phyloP scores from a whole-genome alignment of 192 early-diverging fungal genomes.

The Umbelopsis vinacea region DNA sequence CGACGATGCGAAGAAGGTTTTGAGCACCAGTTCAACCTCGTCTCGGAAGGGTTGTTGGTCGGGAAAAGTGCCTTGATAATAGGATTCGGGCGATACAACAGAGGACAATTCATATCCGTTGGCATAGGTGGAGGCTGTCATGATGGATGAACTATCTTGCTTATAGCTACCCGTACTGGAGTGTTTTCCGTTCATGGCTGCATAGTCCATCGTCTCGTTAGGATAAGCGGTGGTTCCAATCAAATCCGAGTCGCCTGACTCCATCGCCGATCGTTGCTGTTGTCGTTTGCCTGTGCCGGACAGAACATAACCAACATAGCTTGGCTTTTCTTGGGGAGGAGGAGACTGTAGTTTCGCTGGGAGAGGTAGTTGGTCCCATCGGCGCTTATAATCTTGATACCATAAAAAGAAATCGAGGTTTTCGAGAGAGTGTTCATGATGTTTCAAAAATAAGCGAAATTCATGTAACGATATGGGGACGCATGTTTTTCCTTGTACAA shows the following conservation, averaged over 20 bases:
- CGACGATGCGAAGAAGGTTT: slow-evolving; percentile 10
- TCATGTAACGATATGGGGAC: slow-evolving; percentile 22
- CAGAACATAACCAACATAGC: slow-evolving; percentile 11
- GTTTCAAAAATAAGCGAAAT: slow-evolving; percentile 14
- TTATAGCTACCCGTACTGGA: not conserved
- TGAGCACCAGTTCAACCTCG: slow-evolving; percentile 18
- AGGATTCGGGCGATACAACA: not conserved
- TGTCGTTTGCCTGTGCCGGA: not conserved
- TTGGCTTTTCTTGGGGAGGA: slow-evolving; percentile 21
- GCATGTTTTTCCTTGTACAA: slow-evolving; percentile 26
- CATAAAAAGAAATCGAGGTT: slow-evolving; percentile 25
- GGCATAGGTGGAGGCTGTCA: slow-evolving; percentile 9
- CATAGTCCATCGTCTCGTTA: not conserved
- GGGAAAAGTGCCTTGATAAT: slow-evolving; percentile 16
- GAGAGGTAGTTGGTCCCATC: slow-evolving; percentile 18
- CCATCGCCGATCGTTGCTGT: not conserved
- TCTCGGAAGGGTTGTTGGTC: slow-evolving; percentile 21
- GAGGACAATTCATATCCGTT: not conserved
- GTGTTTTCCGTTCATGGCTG: not conserved
- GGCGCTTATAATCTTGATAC: slow-evolving; percentile 20
- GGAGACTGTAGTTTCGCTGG: slow-evolving; percentile 11
- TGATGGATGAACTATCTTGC: not conserved
- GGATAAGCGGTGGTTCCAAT: not conserved
- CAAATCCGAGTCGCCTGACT: slow-evolving; percentile 7
- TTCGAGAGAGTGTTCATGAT: slow-evolving; percentile 28